Evolutionary conservation across 768 basidiomycete genomes (phyloP).

Genomic region (Kwoniella shandongensis): DNA sequence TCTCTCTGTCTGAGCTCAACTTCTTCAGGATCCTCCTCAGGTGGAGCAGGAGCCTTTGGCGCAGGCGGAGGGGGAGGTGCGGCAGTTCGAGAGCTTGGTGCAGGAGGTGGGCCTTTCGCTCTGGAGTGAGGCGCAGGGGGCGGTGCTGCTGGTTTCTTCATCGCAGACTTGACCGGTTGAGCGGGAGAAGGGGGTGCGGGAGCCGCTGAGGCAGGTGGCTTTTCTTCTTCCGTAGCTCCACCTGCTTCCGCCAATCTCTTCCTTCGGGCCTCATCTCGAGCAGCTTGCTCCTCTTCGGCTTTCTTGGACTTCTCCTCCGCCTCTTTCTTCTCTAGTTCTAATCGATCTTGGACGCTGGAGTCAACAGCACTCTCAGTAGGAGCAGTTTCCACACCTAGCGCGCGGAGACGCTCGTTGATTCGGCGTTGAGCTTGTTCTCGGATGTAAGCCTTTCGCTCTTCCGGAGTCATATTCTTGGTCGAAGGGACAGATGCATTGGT

Average conservation of each 20-base stretch:
- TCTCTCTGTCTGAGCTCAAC: slow-evolving; percentile 67
- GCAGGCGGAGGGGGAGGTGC: slow-evolving; percentile 28
- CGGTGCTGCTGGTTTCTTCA: slow-evolving; percentile 57
- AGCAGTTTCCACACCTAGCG: slow-evolving; percentile 67
- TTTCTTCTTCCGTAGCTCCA: slow-evolving; percentile 54
- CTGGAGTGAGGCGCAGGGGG: slow-evolving; percentile 49
- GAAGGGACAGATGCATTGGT: slow-evolving; percentile 53
- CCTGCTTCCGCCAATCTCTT: slow-evolving; percentile 68
- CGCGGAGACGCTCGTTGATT: slow-evolving; percentile 79
- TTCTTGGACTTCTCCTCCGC: slow-evolving; percentile 78
- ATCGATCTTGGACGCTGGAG: slow-evolving; percentile 75
- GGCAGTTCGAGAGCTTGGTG: slow-evolving; percentile 9
- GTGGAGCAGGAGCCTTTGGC: slow-evolving; percentile 53
- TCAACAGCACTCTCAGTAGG: slow-evolving; percentile 59
- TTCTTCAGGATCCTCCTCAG: slow-evolving; percentile 73
- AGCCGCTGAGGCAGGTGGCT: slow-evolving; percentile 52
- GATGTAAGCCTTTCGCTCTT: slow-evolving; percentile 75
- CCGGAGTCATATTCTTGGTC: slow-evolving; percentile 77
- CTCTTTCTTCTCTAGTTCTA: slow-evolving; percentile 82
- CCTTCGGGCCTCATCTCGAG: slow-evolving; percentile 69
- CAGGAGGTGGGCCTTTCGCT: slow-evolving; percentile 22
- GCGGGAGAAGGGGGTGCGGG: slow-evolving; percentile 58
- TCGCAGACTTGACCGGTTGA: slow-evolving; percentile 51
- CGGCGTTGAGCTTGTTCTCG: slow-evolving; percentile 76
- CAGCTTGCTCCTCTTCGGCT: slow-evolving; percentile 78